These are phyloP conservation scores for Podila clonocystis DNA, from an alignment of 192 early-diverging fungal genomes.

Conservation along the genomic window DNA sequence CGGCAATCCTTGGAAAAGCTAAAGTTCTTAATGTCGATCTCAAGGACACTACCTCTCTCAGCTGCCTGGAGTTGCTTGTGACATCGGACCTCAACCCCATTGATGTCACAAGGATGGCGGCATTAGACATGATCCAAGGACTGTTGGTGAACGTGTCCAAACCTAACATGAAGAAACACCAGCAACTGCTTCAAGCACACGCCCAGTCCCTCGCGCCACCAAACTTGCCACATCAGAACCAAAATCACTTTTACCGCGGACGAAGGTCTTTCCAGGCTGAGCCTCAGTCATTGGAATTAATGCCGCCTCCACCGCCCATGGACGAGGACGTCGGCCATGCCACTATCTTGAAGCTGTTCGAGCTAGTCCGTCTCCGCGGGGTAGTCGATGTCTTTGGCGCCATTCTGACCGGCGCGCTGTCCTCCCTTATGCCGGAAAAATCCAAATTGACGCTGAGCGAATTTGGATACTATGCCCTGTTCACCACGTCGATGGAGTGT, in stretches of 20 bases:
- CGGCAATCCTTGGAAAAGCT: conserved; percentile 11
- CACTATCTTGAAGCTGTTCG: conserved; percentile 28
- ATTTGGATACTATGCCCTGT: conserved; percentile 48
- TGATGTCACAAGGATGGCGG: conserved; percentile 22
- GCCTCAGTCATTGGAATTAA: background rate
- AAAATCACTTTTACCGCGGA: conserved; percentile 1
- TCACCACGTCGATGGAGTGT: conserved; percentile 46
- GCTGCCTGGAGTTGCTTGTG: conserved; percentile 28
- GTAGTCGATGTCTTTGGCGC: conserved; percentile 45
- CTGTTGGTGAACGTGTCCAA: conserved; percentile 11
- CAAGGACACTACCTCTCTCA: conserved; percentile 19
- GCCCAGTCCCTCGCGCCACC: background rate
- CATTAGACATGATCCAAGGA: conserved; percentile 44
- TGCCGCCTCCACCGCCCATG: background rate
- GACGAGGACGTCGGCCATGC: conserved; percentile 32
- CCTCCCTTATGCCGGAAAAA: conserved; percentile 27
- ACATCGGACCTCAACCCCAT: conserved; percentile 29
- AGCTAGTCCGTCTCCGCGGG: conserved; percentile 24
- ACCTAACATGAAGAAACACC: background rate
- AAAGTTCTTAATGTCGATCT: conserved; percentile 25
- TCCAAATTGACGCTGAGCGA: conserved; percentile 40
- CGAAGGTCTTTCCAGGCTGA: background rate
- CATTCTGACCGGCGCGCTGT: conserved; percentile 29
- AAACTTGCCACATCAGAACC: background rate
- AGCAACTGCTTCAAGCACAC: conserved; percentile 2